Evolutionary conservation across 2,329 filamentous ascomycete species (phyloP), one percentile per base, ranked within the genome.

Genomic region (Colletotrichum somersetense): DNA sequence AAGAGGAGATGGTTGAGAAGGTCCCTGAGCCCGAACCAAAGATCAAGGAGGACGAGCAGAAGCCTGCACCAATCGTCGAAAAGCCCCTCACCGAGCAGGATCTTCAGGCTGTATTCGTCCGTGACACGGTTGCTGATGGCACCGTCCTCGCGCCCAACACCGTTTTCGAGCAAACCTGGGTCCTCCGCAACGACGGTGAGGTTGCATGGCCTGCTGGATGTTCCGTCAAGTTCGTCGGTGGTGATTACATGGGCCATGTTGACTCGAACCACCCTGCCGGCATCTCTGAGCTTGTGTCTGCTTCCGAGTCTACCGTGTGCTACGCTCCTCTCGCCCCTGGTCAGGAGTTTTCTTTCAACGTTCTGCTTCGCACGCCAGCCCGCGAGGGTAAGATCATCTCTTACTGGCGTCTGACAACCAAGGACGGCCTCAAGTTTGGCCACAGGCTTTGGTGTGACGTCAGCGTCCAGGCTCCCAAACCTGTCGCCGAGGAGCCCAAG

Each of bases 381-480:
- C 92, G 93, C 61, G 83, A 90, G 66, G 95, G 96, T 67, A 93
- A 92, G 81, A 88, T 91, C 72, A 96, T 97, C 78, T 98, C 96
- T 1, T 98, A 98, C 88, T 99, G 96, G 96, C 95, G 96, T 74
- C 85, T 99, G 75, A 97, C 95, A 77, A 91, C 93, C 71, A 87
- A 91, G 10, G 91, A 94, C 69, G 95, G 95, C 33, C 85, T 88
- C 75, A 92, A 94, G 75, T 98, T 98, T 75, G 96, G 96, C 50
- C 93, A 98, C 84, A 93, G 95, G 78, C 87, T 99, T 59, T 99
- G 96, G 96, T 98, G 96, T 79, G 95, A 98, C 75, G 90, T 99
- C 74, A 89, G 90, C 62, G 94, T 98, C 75, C 84, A 86, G 76
- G 77, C 79, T 62, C 79, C 80, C 35, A 71, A 73, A 67, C 77